Conservation (phyloP, 768 basidiomycete species). For the Pulveroboletus sp. region DNA sequence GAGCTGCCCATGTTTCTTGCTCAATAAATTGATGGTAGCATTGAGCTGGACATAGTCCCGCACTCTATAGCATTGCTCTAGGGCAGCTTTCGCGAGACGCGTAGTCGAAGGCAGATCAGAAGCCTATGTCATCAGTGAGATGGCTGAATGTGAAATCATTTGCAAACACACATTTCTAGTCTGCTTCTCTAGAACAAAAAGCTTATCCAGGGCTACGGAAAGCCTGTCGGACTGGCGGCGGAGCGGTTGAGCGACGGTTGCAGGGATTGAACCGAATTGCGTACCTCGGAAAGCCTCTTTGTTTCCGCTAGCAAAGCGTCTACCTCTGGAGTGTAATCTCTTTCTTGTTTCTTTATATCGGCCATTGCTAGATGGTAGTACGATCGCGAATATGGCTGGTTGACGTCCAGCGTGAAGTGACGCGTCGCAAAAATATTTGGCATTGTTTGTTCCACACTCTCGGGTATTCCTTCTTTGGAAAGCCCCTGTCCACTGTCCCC, state of each 20-base stretch:
- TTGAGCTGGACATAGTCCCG: constrained; percentile 70
- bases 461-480: constrained; percentile 16
- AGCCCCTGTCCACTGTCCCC: constrained; percentile 15
- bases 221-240: constrained; percentile 66
- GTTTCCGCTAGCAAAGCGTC: constrained; percentile 68
- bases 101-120: constrained; percentile 92
- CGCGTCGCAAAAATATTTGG: constrained; percentile 60
- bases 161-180: constrained; percentile 77
- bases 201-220: constrained; percentile 84
- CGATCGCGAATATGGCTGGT: constrained; percentile 39
- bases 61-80: constrained; percentile 67
- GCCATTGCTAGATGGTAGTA: constrained; percentile 55
- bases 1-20: constrained; percentile 97
- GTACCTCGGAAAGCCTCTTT: constrained; percentile 65
- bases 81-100: constrained; percentile 69
- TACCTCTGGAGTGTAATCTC: constrained; percentile 84
- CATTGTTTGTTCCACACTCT: constrained; percentile 27
- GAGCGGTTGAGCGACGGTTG: constrained; percentile 7
- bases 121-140: constrained; percentile 49
- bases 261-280: constrained; percentile 12
- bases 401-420: constrained; percentile 36
- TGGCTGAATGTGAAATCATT: not conserved
- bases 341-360: constrained; percentile 79
- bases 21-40: constrained; percentile 58
- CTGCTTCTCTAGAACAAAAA: constrained; percentile 89